These are phyloP conservation scores for Wickerhamiella occidentalis DNA, from an alignment of 805 yeast genomes.

Conservation along the genomic window DNA sequence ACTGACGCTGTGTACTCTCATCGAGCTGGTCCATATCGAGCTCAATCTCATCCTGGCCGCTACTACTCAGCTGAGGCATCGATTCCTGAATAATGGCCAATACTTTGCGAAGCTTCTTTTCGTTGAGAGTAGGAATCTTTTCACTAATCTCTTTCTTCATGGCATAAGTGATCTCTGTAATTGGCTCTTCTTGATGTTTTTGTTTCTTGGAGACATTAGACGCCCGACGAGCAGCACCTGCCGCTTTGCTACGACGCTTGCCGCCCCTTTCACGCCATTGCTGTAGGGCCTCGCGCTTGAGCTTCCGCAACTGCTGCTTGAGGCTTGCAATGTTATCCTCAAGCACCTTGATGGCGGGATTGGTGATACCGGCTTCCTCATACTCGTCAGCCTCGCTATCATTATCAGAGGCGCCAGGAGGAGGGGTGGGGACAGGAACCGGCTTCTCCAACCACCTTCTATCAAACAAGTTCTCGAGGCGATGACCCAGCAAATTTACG, in stretches of 20 bases:
- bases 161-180: conserved; percentile 61
- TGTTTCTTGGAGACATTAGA: conserved; percentile 24
- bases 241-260: conserved; percentile 8
- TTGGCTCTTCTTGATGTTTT: conserved; percentile 18
- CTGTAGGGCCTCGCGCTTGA: conserved; percentile 38
- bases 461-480: conserved; percentile 74
- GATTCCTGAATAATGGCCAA: conserved; percentile 73
- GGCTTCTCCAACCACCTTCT: conserved; percentile 84
- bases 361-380: conserved; percentile 48
- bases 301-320: conserved; percentile 70
- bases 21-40: conserved; percentile 89
- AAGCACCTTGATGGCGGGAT: conserved; percentile 80
- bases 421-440: conserved; percentile 49
- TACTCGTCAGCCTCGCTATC: conserved; percentile 36
- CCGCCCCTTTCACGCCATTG: conserved; percentile 18
- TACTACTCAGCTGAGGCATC: conserved; percentile 45
- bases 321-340: conserved; percentile 78
- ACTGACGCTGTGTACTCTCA: conserved; percentile 64
- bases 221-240: conserved; percentile 11
- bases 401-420: conserved; percentile 25
- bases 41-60: conserved; percentile 83
- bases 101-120: conserved; percentile 71
- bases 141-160: conserved; percentile 93
- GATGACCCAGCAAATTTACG: conserved; percentile 89
- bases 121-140: conserved; percentile 59